Percentiles rank a stretch among this genome's conserved stretches.
Evolutionary conservation across 768 basidiomycete species (phyloP).

Genomic region (Psilocybe sp.): DNA sequence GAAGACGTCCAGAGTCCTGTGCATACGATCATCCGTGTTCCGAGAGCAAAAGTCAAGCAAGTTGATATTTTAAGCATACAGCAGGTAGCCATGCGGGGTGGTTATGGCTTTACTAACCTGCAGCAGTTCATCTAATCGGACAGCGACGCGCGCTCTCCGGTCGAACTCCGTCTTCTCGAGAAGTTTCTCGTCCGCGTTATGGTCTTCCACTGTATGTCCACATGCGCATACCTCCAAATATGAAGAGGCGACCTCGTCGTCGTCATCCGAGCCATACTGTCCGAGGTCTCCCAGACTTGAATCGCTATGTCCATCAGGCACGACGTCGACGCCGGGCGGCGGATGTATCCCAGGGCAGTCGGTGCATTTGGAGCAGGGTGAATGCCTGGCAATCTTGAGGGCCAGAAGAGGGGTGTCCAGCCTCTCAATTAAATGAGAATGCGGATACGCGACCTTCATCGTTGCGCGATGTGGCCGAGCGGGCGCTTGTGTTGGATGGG

Average conservation of each 20-base stretch:
- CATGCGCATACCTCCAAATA: constrained; percentile 68
- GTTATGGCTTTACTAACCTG: constrained; percentile 49
- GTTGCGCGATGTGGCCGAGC: constrained; percentile 6
- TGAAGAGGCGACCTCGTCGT: constrained; percentile 54
- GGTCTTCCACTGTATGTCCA: constrained; percentile 61
- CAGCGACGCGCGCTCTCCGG: constrained; percentile 73
- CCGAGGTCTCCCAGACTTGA: constrained; percentile 53
- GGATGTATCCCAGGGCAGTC: constrained; percentile 75
- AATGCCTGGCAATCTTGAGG: constrained; percentile 83
- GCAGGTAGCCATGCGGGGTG: constrained; percentile 4
- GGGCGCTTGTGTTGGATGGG: constrained; percentile 4
- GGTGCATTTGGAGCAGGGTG: constrained; percentile 62
- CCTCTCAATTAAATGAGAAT: constrained; percentile 45
- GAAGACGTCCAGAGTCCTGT: constrained; percentile 71
- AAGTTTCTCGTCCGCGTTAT: constrained; percentile 60
- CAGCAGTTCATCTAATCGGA: constrained; percentile 77
- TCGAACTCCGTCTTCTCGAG: constrained; percentile 63
- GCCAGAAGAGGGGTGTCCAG: constrained; percentile 50
- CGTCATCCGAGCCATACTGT: constrained; percentile 72
- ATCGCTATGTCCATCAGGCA: constrained; percentile 51
- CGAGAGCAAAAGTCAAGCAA: not conserved
- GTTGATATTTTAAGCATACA: constrained; percentile 7
- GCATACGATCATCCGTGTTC: constrained; percentile 1
- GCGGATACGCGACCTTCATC: constrained; percentile 72
- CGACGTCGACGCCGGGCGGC: constrained; percentile 51